A percentile compares a stretch with the other conserved stretches of the same genome.
Evolutionary conservation across 2,329 filamentous ascomycete species (phyloP).

Genomic region (Fusarium paranaense): DNA sequence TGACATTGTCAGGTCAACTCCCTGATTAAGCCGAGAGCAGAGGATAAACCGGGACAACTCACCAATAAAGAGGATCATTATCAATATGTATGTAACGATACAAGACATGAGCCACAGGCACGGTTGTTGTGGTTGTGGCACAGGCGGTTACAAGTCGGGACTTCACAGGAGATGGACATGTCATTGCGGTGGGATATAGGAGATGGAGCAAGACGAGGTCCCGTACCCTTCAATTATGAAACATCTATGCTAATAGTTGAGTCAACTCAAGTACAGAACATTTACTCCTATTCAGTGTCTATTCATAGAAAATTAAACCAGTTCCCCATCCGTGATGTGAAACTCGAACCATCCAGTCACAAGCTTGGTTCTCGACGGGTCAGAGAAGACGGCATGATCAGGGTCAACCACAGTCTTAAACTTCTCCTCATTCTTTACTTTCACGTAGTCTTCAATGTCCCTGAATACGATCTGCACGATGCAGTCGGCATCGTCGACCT

Average conservation of each 20-base stretch:
- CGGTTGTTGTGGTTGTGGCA: not conserved
- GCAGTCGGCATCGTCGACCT: constrained; percentile 6
- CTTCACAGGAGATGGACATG: not conserved
- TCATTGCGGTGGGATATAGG: not conserved
- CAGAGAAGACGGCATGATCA: constrained; percentile 16
- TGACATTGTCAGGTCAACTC: not conserved
- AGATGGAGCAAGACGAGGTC: not conserved
- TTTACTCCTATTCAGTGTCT: not conserved
- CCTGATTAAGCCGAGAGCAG: not conserved
- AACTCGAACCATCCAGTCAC: constrained; percentile 41
- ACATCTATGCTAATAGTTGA: rapidly evolving
- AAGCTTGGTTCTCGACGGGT: constrained; percentile 28
- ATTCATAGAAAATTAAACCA: constrained; percentile 9
- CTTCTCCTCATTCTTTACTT: not conserved
- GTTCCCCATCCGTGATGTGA: constrained; percentile 27
- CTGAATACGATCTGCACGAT: constrained; percentile 12
- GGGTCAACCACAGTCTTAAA: not conserved
- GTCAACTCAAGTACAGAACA: not conserved
- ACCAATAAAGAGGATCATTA: not conserved
- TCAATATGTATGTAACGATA: not conserved
- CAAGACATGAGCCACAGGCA: not conserved
- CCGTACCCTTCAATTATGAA: not conserved
- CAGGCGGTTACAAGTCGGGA: not conserved
- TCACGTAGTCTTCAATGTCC: not conserved
- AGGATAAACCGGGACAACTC: constrained; percentile 5